phyloP scores from a whole-genome alignment of 805 yeast species.

The Zygosaccharomyces pseudorouxii region DNA sequence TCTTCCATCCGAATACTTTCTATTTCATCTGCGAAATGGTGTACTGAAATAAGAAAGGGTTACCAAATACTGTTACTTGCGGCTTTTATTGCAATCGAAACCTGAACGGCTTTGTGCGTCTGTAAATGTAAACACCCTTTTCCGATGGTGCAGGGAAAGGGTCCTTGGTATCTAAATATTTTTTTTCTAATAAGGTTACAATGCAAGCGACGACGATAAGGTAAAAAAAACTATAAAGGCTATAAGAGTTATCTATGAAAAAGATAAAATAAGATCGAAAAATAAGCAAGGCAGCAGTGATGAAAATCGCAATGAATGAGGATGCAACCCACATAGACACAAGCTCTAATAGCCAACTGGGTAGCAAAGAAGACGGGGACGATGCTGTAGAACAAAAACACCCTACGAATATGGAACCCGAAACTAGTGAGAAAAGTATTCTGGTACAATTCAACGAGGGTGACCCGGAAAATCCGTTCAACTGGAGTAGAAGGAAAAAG shows the following conservation, averaged over 20 bases:
- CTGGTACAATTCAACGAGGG: slow-evolving; percentile 23
- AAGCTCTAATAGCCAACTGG: background rate
- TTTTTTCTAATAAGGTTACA: background rate
- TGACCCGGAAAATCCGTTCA: slow-evolving; percentile 77
- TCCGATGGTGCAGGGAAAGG: background rate
- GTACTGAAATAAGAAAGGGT: too few species aligned
- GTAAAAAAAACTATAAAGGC: background rate
- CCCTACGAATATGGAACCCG: background rate
- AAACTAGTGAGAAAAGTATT: background rate
- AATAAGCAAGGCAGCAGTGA: background rate
- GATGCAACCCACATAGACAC: background rate
- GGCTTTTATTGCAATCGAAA: too few species aligned
- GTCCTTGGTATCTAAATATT: background rate
- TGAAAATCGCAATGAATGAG: background rate
- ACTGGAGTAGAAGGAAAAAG: slow-evolving; percentile 57
- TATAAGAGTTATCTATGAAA: background rate
- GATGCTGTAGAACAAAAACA: background rate
- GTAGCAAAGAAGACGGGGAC: background rate
- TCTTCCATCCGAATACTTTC: too few species aligned
- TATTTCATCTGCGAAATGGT: too few species aligned
- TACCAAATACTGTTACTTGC: too few species aligned
- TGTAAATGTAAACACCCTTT: too few species aligned
- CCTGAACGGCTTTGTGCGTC: too few species aligned
- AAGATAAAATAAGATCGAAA: background rate
- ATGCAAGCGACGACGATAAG: background rate